Evolutionary conservation across 805 yeast species (phyloP), one percentile per base, ranked within the genome.

Genomic region (Wickerhamiella galacta): DNA sequence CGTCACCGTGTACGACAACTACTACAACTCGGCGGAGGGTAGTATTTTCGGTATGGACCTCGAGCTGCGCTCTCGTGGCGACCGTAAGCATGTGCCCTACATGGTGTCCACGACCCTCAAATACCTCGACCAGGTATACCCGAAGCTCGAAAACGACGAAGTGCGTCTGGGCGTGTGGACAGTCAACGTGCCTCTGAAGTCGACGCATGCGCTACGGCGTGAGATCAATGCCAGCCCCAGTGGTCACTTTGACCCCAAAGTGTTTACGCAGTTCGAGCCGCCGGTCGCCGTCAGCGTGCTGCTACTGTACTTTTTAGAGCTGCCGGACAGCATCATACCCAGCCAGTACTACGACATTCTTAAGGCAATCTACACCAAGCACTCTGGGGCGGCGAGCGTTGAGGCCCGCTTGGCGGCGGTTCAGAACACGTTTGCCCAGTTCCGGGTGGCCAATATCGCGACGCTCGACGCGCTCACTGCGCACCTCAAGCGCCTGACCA

Each of bases 21-120:
- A 80, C 56, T 78, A 78, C 52, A 70, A 73, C 40, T 66, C 79
- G 4, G 69, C 72, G 29, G 59, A 56, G 28, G 65, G 72, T 28
- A 87, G 78, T 50, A 73, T 75, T 6, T 81, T 81, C 56, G 94
- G 94, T 9, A 75, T 78, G 30, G 85, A 75, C 40, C 54, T 81
- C 30, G 77, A 72, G 35, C 66, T 74, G 16, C 67, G 80, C 33
- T 69, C 83, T 33, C 63, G 85, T 27, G 61, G 72, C 33, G 93
- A 80, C 46, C 64, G 70, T 39, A 75, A 70, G 42, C 69, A 70
- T 3, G 90, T 81, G 9, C 93, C 93, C 2, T 40, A 66, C 6
- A 52, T 81, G 9, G 61, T 80, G 0, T 71, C 78, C 20, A 58
- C 75, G 2, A 66, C 75, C 24, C 56, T 81, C 31, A 66, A 70